Evolutionary conservation across 345 rosid genomes (phyloP).

Genomic region (Eutrema yunnanense): DNA sequence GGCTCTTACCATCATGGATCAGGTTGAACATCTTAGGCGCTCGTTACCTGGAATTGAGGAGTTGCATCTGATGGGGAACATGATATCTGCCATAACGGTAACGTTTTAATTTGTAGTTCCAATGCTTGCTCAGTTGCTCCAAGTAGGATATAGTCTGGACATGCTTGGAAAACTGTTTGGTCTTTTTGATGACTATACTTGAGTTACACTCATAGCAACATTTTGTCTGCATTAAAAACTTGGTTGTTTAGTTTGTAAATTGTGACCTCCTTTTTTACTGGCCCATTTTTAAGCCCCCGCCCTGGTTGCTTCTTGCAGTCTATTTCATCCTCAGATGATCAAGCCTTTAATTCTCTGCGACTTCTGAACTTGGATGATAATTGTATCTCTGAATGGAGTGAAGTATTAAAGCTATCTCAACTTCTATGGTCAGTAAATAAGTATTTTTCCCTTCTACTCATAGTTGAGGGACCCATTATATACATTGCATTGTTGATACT

Average conservation of each 20-base stretch:
- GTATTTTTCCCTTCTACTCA: conserved; percentile 5
- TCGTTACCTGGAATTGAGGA: conserved; percentile 76
- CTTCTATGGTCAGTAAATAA: conserved; percentile 55
- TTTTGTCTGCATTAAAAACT: background rate
- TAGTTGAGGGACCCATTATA: background rate
- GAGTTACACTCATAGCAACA: background rate
- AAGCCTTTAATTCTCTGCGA: conserved; percentile 60
- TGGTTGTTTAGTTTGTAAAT: background rate
- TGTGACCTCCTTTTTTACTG: background rate
- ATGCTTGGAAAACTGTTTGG: background rate
- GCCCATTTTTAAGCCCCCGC: background rate
- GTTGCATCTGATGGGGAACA: conserved; percentile 88
- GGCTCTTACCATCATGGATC: conserved; percentile 11
- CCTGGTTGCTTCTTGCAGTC: conserved; percentile 34
- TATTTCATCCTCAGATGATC: conserved; percentile 36
- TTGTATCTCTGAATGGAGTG: conserved; percentile 72
- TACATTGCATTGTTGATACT: background rate
- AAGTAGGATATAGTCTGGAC: background rate
- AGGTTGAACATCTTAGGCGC: conserved; percentile 66
- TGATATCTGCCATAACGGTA: conserved; percentile 53
- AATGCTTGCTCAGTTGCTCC: background rate
- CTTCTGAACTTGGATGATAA: conserved; percentile 90
- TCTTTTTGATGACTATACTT: background rate
- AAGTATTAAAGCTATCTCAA: conserved; percentile 66
- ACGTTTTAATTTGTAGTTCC: background rate